These are phyloP conservation scores for Epichloe baconii DNA, from an alignment of 2,329 filamentous ascomycete species.

Conservation along the genomic window DNA sequence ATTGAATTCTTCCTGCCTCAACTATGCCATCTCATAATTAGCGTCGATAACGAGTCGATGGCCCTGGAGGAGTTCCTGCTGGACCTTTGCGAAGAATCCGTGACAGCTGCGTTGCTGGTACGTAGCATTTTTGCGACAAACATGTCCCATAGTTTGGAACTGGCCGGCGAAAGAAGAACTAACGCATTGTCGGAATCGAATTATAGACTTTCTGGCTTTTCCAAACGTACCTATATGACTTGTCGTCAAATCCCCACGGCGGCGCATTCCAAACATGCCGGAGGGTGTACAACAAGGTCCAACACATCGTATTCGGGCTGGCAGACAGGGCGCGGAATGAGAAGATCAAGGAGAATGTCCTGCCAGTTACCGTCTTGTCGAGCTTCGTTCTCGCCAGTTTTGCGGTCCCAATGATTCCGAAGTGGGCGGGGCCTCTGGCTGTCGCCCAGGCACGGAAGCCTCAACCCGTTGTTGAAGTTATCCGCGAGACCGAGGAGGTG, in stretches of 20 bases:
- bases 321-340: slow-evolving; percentile 55
- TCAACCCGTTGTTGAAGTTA: slow-evolving; percentile 26
- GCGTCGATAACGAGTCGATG: slow-evolving; percentile 84
- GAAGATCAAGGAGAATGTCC: slow-evolving; percentile 68
- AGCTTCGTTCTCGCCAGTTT: slow-evolving; percentile 69
- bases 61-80: slow-evolving; percentile 78
- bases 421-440: slow-evolving; percentile 66
- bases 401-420: slow-evolving; percentile 61
- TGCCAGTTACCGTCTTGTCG: slow-evolving; percentile 68
- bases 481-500: slow-evolving; percentile 22
- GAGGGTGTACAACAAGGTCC: slow-evolving; percentile 76
- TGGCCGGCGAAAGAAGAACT: slow-evolving; percentile 6
- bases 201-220: slow-evolving; percentile 78
- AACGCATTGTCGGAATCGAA: slow-evolving; percentile 8
- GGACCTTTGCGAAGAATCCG: slow-evolving; percentile 76
- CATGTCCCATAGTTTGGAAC: background rate
- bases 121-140: slow-evolving; percentile 18
- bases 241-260: slow-evolving; percentile 61
- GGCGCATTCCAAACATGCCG: slow-evolving; percentile 71
- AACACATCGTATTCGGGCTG: slow-evolving; percentile 74
- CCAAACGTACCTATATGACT: slow-evolving; percentile 75
- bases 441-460: slow-evolving; percentile 72
- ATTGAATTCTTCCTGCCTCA: slow-evolving; percentile 87
- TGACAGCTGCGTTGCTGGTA: slow-evolving; percentile 72
- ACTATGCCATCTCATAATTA: slow-evolving; percentile 78